These are phyloP conservation scores for Oryza rufipogon DNA, from an alignment of 176 grass and related monocot species.

Conservation along the genomic window DNA sequence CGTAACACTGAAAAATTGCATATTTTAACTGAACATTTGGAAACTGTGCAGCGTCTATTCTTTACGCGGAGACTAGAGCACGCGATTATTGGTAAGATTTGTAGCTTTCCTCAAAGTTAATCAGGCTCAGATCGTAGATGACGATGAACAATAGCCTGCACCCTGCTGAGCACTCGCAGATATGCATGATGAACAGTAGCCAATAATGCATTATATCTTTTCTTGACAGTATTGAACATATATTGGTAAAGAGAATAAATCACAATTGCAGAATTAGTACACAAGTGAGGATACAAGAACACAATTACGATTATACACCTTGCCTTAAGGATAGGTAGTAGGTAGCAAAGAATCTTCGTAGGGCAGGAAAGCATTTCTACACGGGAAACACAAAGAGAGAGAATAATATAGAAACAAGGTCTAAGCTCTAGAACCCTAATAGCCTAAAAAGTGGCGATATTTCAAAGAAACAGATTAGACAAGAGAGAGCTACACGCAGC, in stretches of 20 bases:
- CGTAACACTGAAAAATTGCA: background rate
- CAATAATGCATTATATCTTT: background rate
- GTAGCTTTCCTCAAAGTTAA: background rate
- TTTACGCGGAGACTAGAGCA: slow-evolving; percentile 36
- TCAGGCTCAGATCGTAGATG: background rate
- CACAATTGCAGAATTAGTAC: background rate
- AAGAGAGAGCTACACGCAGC: background rate
- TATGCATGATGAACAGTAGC: background rate
- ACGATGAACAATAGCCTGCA: background rate
- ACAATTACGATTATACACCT: background rate
- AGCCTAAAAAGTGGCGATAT: background rate
- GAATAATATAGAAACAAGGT: background rate
- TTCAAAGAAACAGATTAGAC: slow-evolving; percentile 9
- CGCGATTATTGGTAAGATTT: background rate
- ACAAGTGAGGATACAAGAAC: background rate
- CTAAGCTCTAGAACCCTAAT: slow-evolving; percentile 5
- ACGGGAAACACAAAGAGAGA: background rate
- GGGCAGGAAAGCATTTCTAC: slow-evolving; percentile 13
- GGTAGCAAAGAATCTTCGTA: background rate
- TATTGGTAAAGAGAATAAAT: background rate
- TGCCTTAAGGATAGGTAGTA: background rate
- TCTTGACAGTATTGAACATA: background rate
- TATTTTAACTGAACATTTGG: background rate
- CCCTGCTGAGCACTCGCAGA: background rate
- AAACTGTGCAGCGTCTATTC: slow-evolving; percentile 11